These are phyloP conservation scores for Pythium aristosporum DNA, from an alignment of 352 stramenopile species.

Conservation along the genomic window DNA sequence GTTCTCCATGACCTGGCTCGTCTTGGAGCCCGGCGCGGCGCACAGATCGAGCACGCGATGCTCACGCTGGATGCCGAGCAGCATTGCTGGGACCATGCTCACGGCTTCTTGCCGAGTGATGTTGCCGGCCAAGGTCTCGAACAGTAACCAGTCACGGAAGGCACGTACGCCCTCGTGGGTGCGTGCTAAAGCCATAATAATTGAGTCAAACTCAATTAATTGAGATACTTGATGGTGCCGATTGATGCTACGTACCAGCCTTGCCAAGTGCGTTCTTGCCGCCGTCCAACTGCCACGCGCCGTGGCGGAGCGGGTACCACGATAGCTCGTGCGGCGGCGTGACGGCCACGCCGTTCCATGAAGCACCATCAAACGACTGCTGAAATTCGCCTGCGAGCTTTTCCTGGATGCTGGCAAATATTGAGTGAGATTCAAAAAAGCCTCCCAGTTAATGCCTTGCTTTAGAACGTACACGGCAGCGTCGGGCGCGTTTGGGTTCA, in stretches of 20 bases:
- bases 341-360: slow-evolving; percentile 32
- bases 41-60: slow-evolving; percentile 79
- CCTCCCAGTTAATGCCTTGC: no score
- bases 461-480: slow-evolving; percentile 30
- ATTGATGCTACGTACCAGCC: slow-evolving; percentile 27
- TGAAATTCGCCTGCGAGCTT: slow-evolving; percentile 48
- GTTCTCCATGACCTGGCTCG: slow-evolving; percentile 95
- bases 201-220: neutral
- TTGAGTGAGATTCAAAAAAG: neutral
- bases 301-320: slow-evolving; percentile 61
- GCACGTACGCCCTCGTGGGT: slow-evolving; percentile 61
- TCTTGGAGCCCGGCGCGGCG: slow-evolving; percentile 97
- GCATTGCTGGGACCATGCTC: slow-evolving; percentile 96
- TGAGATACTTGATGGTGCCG: neutral
- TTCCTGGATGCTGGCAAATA: slow-evolving; percentile 36
- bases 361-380: slow-evolving; percentile 36
- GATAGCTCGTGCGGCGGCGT: slow-evolving; percentile 41
- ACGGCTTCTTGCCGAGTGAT: slow-evolving; percentile 97
- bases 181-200: slow-evolving; percentile 33
- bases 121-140: slow-evolving; percentile 87
- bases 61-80: slow-evolving; percentile 91
- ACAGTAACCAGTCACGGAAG: slow-evolving; percentile 93
- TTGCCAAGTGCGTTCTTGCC: slow-evolving; percentile 65
- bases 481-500: slow-evolving; percentile 47
- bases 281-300: slow-evolving; percentile 74